Evolutionary conservation across 441 rosid species (phyloP).

Genomic region (Bruguiera hainesii): DNA sequence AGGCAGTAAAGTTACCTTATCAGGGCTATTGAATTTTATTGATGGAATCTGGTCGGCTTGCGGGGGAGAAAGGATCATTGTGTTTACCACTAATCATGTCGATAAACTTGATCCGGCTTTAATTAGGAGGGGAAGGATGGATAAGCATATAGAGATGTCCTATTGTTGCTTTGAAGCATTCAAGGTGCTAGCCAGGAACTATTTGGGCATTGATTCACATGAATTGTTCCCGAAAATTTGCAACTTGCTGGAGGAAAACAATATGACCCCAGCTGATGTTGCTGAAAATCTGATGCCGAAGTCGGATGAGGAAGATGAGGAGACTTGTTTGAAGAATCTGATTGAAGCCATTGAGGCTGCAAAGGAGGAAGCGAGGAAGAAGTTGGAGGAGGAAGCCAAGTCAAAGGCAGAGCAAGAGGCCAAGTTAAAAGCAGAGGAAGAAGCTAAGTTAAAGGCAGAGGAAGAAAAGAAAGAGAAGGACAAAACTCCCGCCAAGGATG

Average conservation of each 20-base stretch:
- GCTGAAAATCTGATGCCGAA: constrained; percentile 44
- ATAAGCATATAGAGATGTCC: constrained; percentile 40
- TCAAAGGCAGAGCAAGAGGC: not conserved
- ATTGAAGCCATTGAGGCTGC: constrained; percentile 30
- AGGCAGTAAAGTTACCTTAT: constrained; percentile 34
- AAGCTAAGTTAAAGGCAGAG: too few relatives aligned
- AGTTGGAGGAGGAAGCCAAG: constrained; percentile 22
- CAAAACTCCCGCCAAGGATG: too few relatives aligned
- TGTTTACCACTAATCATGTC: constrained; percentile 44
- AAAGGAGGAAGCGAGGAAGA: constrained; percentile 25
- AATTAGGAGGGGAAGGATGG: constrained; percentile 48
- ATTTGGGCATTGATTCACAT: constrained; percentile 31
- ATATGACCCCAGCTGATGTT: constrained; percentile 41
- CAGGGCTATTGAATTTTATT: constrained; percentile 39
- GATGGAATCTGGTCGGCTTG: constrained; percentile 45
- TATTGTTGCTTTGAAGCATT: constrained; percentile 38
- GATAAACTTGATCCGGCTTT: constrained; percentile 48
- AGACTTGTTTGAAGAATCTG: constrained; percentile 32
- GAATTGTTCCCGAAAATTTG: constrained; percentile 18
- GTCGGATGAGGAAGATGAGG: constrained; percentile 12
- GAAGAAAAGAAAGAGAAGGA: too few relatives aligned
- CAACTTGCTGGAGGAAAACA: constrained; percentile 20
- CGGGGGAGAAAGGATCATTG: constrained; percentile 40
- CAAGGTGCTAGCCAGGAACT: constrained; percentile 44
- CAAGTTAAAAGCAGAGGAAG: too few relatives aligned